Conservation (phyloP, 78 protist species). For the Dictyostelium intermedium region DNA sequence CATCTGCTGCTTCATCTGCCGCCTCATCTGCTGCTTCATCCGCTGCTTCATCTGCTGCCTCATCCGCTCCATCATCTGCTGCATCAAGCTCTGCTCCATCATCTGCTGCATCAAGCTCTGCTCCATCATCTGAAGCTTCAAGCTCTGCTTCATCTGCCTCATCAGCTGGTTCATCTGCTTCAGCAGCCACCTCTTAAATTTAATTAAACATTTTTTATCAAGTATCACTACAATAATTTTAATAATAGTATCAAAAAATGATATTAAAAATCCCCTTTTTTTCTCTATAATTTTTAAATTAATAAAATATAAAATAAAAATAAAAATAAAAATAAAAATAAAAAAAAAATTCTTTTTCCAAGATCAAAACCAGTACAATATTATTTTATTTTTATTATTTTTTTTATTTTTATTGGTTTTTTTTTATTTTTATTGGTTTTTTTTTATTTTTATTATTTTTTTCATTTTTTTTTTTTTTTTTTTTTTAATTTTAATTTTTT, state of each 20-base stretch:
- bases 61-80: neutral
- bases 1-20: neutral
- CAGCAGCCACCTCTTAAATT: neutral
- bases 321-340: neutral
- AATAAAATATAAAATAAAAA: neutral
- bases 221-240: conserved; percentile 7
- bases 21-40: neutral
- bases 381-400: too few species aligned
- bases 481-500: neutral
- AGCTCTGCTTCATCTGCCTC: neutral
- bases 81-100: neutral
- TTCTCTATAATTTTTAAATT: neutral
- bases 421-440: conserved; percentile 9
- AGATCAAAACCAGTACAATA: too few species aligned
- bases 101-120: neutral
- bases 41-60: neutral
- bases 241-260: neutral
- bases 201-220: neutral
- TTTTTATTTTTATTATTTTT: neutral
- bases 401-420: neutral
- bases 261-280: neutral
- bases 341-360: too few species aligned
- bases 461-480: neutral
- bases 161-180: neutral
- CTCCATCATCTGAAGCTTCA: neutral